A percentile compares a stretch with the other conserved stretches of the same genome.
These are phyloP conservation scores for Hydnomerulius pinastri DNA, from an alignment of 768 basidiomycete genomes.

Conservation along the genomic window DNA sequence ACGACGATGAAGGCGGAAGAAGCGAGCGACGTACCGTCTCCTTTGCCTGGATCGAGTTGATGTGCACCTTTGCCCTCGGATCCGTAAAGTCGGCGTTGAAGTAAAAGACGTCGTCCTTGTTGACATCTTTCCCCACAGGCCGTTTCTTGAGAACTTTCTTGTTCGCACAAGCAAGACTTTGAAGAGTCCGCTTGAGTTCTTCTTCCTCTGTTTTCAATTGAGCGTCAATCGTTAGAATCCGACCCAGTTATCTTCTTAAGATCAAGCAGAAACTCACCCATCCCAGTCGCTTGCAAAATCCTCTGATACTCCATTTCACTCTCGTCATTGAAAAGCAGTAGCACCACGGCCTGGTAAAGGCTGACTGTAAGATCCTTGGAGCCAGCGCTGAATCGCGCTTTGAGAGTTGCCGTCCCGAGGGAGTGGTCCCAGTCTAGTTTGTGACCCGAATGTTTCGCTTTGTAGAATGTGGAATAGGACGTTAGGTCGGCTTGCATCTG, in stretches of 20 bases:
- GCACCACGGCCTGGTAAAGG: slow-evolving; percentile 85
- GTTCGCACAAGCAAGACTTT: slow-evolving; percentile 90
- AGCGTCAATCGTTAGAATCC: neutral
- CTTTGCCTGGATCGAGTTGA: slow-evolving; percentile 95
- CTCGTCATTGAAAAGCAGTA: slow-evolving; percentile 82
- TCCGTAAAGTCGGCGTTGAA: slow-evolving; percentile 87
- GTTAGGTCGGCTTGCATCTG: slow-evolving; percentile 79
- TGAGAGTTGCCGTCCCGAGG: slow-evolving; percentile 80
- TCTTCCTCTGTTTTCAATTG: slow-evolving; percentile 61
- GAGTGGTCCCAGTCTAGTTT: slow-evolving; percentile 85
- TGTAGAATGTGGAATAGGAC: slow-evolving; percentile 71
- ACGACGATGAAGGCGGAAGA: neutral
- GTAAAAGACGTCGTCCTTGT: slow-evolving; percentile 71
- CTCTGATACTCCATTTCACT: slow-evolving; percentile 62
- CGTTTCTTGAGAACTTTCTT: slow-evolving; percentile 84
- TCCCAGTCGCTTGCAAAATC: slow-evolving; percentile 64
- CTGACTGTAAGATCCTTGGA: slow-evolving; percentile 89
- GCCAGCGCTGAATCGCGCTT: slow-evolving; percentile 63
- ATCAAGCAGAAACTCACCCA: slow-evolving; percentile 54
- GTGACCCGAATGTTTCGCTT: slow-evolving; percentile 71
- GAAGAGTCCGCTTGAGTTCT: slow-evolving; percentile 82
- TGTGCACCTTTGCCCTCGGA: slow-evolving; percentile 76
- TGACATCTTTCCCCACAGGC: slow-evolving; percentile 77
- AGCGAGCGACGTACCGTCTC: slow-evolving; percentile 64
- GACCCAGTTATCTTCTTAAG: slow-evolving; percentile 24